A percentile compares a stretch with the other conserved stretches of the same genome.
phyloP scores from a whole-genome alignment of 2,329 filamentous ascomycete species.

The Arachnomyces sp. region DNA sequence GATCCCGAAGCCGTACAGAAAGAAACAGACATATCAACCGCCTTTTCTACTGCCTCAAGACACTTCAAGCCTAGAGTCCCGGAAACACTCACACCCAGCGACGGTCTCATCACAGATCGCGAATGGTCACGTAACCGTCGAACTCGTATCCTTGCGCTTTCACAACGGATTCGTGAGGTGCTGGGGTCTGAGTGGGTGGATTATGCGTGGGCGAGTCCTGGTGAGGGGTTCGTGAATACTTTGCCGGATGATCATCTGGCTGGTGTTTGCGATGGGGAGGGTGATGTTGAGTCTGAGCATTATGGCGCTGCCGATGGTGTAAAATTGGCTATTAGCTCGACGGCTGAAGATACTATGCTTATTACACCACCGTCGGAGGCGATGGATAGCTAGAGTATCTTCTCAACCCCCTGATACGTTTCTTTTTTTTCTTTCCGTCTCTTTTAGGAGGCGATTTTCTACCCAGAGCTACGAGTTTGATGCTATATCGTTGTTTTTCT shows the following conservation, averaged over 20 bases:
- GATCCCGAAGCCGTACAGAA: constrained; percentile 1
- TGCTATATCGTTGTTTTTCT: too few relatives aligned
- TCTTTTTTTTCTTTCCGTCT: too few relatives aligned
- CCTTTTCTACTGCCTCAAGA: constrained; percentile 10
- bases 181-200: constrained; percentile 36
- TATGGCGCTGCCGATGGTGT: too few relatives aligned
- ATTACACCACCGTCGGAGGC: constrained; percentile 26
- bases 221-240: constrained; percentile 33
- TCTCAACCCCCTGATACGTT: too few relatives aligned
- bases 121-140: constrained; percentile 31
- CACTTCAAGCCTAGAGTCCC: constrained; percentile 7
- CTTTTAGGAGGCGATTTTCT: too few relatives aligned
- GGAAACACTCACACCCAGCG: constrained; percentile 27
- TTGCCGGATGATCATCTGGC: constrained; percentile 22
- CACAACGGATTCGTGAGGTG: constrained; percentile 30
- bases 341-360: constrained; percentile 15
- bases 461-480: too few relatives aligned
- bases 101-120: constrained; percentile 29
- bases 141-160: constrained; percentile 27
- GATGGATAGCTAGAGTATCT: constrained; percentile 16
- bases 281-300: too few relatives aligned
- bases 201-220: constrained; percentile 38
- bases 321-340: neutral
- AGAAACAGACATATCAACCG: neutral
- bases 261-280: constrained; percentile 5